phyloP scores from a whole-genome alignment of 202 grass and related monocot species.

The Carex arenaria region DNA sequence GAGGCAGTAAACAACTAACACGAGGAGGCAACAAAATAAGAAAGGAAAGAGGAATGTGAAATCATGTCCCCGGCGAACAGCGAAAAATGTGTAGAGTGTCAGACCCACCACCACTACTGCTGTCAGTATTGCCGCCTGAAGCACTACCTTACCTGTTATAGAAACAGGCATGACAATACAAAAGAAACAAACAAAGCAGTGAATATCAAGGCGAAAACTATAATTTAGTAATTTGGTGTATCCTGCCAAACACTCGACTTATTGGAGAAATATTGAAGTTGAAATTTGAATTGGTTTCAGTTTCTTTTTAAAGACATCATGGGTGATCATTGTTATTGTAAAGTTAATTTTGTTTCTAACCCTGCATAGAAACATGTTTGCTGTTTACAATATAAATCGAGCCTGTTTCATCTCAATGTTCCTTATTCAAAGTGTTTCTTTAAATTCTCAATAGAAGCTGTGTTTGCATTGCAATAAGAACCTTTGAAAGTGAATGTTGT shows the following conservation, averaged over 20 bases:
- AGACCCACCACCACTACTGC: conserved; percentile 34
- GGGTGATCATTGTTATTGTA: not conserved
- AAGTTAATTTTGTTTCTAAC: not conserved
- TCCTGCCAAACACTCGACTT: not conserved
- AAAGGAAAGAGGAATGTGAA: conserved; percentile 51
- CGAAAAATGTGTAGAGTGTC: conserved; percentile 60
- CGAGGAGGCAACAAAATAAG: conserved; percentile 30
- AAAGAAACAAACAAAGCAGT: not conserved
- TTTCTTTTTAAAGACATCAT: not conserved
- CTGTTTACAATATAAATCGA: not conserved
- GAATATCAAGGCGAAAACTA: not conserved
- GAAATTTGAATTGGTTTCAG: not conserved
- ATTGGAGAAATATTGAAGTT: not conserved
- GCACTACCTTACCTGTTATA: conserved; percentile 37
- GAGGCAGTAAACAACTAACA: conserved; percentile 32
- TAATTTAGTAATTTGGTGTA: not conserved
- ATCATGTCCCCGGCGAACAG: conserved; percentile 39
- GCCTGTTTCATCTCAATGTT: not conserved
- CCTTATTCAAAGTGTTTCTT: not conserved
- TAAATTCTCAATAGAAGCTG: not conserved
- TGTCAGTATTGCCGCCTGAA: conserved; percentile 44
- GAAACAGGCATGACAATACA: conserved; percentile 14
- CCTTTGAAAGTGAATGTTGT: not conserved
- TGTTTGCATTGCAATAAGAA: not conserved
- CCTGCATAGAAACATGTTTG: not conserved